Conservation (phyloP, 441 rosid species). For the Erodium trifolium region DNA sequence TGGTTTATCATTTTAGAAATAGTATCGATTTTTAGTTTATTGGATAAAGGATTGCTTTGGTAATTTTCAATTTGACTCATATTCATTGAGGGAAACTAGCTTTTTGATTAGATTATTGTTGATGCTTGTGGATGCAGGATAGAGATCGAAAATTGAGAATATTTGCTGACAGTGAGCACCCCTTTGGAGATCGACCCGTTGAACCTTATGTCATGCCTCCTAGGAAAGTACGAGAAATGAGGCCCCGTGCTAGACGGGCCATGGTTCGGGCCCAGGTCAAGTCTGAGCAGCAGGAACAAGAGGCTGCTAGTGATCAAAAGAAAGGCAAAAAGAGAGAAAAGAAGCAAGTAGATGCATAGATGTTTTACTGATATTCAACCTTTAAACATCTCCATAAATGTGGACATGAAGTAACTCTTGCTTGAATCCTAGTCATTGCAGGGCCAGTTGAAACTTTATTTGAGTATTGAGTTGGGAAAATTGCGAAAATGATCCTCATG, state of each 20-base stretch:
- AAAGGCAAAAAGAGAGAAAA: conserved; percentile 48
- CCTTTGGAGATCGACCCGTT: conserved; percentile 70
- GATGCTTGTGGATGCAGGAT: conserved; percentile 46
- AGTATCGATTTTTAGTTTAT: background rate
- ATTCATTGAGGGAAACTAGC: background rate
- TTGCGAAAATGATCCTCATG: too few species aligned
- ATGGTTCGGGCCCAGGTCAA: conserved; percentile 85
- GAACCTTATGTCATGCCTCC: conserved; percentile 80
- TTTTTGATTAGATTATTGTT: conserved; percentile 10
- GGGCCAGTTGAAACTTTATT: background rate
- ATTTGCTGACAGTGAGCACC: conserved; percentile 76
- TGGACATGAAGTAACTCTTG: background rate
- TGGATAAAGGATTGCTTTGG: background rate
- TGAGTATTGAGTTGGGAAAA: background rate
- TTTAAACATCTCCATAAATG: background rate
- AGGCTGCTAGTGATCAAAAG: conserved; percentile 22
- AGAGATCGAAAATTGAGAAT: conserved; percentile 88
- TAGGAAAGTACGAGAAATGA: conserved; percentile 77
- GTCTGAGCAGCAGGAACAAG: conserved; percentile 49
- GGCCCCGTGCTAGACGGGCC: conserved; percentile 90
- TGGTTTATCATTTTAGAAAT: too few species aligned
- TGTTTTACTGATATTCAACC: background rate
- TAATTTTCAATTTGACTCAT: background rate
- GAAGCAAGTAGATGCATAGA: conserved; percentile 26
- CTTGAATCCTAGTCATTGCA: background rate